Percentiles rank a stretch among this genome's conserved stretches.
phyloP scores from a whole-genome alignment of 1,284 basidiomycete species.

The Pascua guehoae region DNA sequence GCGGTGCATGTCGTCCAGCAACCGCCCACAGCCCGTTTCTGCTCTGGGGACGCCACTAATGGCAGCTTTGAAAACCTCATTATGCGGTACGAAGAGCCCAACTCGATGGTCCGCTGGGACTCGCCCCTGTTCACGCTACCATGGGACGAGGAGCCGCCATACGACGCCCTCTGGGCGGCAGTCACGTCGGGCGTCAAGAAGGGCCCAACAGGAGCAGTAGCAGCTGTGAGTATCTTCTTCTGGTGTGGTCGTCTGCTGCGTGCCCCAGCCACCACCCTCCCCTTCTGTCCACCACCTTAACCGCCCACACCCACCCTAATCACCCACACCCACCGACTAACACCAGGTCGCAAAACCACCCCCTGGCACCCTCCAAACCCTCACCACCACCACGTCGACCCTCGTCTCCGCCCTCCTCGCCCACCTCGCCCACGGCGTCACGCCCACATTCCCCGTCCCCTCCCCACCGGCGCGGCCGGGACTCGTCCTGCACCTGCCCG shows the following conservation, averaged over 20 bases:
- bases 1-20: no score
- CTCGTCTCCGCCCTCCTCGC: slow-evolving; percentile 67
- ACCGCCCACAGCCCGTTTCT: no score
- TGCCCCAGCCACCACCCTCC: not conserved
- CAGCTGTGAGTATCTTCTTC: slow-evolving; percentile 57
- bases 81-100: slow-evolving; percentile 89
- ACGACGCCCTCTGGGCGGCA: slow-evolving; percentile 73
- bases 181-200: slow-evolving; percentile 74
- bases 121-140: slow-evolving; percentile 83
- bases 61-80: slow-evolving; percentile 81
- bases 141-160: slow-evolving; percentile 65
- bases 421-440: slow-evolving; percentile 52
- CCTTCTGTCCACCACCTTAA: not conserved
- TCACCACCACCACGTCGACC: slow-evolving; percentile 66
- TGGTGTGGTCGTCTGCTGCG: no score
- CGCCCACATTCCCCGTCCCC: slow-evolving; percentile 56
- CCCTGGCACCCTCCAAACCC: slow-evolving; percentile 70
- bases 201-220: slow-evolving; percentile 78
- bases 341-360: slow-evolving; percentile 69
- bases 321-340: slow-evolving; percentile 4
- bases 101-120: slow-evolving; percentile 96
- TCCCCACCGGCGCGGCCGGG: slow-evolving; percentile 53
- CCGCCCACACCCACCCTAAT: not conserved
- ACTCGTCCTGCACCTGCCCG: slow-evolving; percentile 53
- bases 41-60: slow-evolving; percentile 7